A percentile compares a stretch with the other conserved stretches of the same genome.
These are phyloP conservation scores for Ganoderma sp. DNA, from an alignment of 1,284 basidiomycete genomes.

Conservation along the genomic window DNA sequence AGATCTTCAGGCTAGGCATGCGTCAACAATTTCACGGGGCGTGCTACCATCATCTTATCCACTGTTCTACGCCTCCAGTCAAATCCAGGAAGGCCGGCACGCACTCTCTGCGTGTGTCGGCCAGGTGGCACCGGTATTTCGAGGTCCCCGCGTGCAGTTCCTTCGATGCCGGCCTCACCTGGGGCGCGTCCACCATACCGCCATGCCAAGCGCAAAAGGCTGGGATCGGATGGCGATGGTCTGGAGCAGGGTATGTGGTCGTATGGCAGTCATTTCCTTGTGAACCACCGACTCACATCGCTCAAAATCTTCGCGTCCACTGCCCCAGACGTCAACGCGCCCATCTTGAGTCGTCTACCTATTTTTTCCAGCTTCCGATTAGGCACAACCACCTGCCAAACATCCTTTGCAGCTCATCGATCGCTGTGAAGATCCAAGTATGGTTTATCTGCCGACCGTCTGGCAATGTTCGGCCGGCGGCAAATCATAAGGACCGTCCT, in stretches of 20 bases:
- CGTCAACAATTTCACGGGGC: neutral
- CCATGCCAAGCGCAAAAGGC: neutral
- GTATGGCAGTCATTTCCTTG: neutral
- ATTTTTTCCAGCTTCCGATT: neutral
- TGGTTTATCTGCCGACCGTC: neutral
- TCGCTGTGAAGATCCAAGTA: neutral
- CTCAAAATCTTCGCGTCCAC: neutral
- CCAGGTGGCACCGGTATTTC: neutral
- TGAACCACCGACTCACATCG: neutral
- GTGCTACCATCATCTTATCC: neutral
- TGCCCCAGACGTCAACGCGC: neutral
- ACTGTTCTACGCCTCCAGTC: neutral
- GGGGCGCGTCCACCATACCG: neutral
- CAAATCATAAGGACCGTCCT: neutral
- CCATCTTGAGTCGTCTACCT: neutral
- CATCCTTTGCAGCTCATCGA: neutral
- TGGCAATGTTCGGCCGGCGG: neutral
- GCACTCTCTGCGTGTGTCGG: neutral
- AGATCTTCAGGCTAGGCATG: neutral
- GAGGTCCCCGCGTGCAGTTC: neutral
- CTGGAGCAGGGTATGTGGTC: neutral
- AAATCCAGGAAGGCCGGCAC: neutral
- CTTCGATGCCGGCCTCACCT: neutral
- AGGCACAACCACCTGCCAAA: neutral
- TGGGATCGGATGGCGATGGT: neutral